Percentiles rank a stretch among this genome's conserved stretches.
Conservation (phyloP, 176 grass and related monocot species). For the Oryza brachyantha region DNA sequence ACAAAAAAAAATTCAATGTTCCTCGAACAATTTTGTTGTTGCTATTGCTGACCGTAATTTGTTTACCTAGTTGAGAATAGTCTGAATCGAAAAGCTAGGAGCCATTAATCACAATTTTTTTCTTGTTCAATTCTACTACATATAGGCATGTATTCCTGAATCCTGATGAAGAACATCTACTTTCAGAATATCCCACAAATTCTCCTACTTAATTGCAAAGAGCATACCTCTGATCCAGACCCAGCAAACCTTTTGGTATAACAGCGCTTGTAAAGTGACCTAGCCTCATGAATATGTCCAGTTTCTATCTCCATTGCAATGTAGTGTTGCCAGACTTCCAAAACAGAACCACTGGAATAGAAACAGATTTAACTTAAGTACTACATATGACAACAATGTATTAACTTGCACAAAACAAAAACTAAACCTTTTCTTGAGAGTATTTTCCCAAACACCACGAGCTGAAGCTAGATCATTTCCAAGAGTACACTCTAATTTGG, state of each 20-base stretch:
- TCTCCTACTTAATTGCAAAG: not conserved
- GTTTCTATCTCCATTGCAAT: conserved; percentile 77
- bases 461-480: conserved; percentile 70
- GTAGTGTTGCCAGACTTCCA: conserved; percentile 79
- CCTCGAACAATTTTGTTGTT: not conserved
- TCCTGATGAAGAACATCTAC: conserved; percentile 15
- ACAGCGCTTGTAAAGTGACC: conserved; percentile 89
- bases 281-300: conserved; percentile 72
- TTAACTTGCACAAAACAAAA: conserved; percentile 21
- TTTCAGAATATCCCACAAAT: not conserved
- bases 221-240: conserved; percentile 88
- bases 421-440: conserved; percentile 76
- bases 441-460: conserved; percentile 85
- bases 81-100: not conserved
- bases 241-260: conserved; percentile 81
- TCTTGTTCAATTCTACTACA: not conserved
- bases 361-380: conserved; percentile 32
- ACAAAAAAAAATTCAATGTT: not conserved
- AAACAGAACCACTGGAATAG: conserved; percentile 68
- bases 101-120: not conserved
- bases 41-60: not conserved
- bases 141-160: not conserved
- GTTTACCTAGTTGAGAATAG: not conserved
- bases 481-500: conserved; percentile 72
- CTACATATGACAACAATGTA: not conserved